Evolutionary conservation across 768 basidiomycete genomes (phyloP), one percentile per base, ranked within the genome.

Genomic region (Suillus paluster): DNA sequence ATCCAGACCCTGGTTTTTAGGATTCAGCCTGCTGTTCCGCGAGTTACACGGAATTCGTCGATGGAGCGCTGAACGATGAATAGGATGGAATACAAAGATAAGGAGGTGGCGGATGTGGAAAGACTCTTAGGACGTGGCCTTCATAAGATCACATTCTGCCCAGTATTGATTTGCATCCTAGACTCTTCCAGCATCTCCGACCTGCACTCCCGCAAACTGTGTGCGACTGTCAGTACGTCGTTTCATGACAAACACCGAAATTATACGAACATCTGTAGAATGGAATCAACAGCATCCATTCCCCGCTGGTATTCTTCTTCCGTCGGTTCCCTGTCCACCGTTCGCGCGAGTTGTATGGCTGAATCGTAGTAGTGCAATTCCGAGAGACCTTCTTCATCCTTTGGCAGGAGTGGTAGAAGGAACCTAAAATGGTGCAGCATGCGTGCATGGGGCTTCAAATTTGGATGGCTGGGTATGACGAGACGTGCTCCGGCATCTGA

Each of bases 351-450:
- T 70, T 93, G 91, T 54, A 93, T 82, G 1, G 85, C 88, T 53
- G 89, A 86, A 68, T 93, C 91, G 68, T 90, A 93, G 67, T 88
- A 88, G 72, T 92, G 89, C 59, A 93, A 72, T 0, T 85, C 79
- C 15, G 90, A 84, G 52, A 90, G 73, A n/a, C 86, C 86, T 49
- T 87, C 83, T 33, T 86, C 85, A 63, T 90, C 86, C 60, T 72
- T 75, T 73, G 79, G 60, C 80, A 86, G 60, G 2, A 94, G 79
- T 0, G 90, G 90, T 4, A 84, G 74, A 39, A 94, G 82, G 75
- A 89, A 91, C 46, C 91, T 87, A 69, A 92, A 90, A 71, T 93
- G 91, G 72, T 91, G 86, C 53, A 89, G 79, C 88, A 93, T 88
- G 65, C 91, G 87, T 5, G 82, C 81, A 71, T 91, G 87, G 3